Conservation (phyloP, 2,329 filamentous ascomycete species). For the Lasiodiplodia hormozganensis region DNA sequence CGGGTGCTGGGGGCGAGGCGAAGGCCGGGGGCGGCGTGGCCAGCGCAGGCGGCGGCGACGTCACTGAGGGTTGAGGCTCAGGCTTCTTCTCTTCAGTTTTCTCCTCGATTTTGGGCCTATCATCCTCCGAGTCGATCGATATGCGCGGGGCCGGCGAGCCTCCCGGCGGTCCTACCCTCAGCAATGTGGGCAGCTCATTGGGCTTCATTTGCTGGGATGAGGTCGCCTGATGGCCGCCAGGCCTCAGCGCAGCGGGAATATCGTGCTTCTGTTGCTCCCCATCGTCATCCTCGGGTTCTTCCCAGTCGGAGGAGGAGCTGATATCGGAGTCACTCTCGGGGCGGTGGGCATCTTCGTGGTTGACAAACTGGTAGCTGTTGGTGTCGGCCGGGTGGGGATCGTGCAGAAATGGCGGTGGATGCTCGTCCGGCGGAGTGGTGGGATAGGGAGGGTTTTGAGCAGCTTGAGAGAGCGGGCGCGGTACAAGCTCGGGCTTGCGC, state of each 20-base stretch:
- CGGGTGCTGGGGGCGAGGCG: neutral
- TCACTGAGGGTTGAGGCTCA: conserved; percentile 38
- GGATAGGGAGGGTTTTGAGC: conserved; percentile 54
- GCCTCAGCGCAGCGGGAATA: conserved; percentile 45
- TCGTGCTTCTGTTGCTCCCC: conserved; percentile 32
- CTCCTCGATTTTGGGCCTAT: conserved; percentile 36
- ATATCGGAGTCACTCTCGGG: conserved; percentile 38
- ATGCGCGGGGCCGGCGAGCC: conserved; percentile 34
- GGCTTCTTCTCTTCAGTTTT: conserved; percentile 32
- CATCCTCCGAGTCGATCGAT: conserved; percentile 20
- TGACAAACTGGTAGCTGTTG: conserved; percentile 25
- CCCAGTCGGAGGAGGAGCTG: conserved; percentile 41
- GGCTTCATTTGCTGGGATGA: conserved; percentile 28
- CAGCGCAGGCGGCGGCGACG: conserved; percentile 1
- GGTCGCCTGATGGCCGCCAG: conserved; percentile 41
- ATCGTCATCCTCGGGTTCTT: conserved; percentile 45
- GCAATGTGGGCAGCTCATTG: conserved; percentile 37
- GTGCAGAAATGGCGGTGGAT: conserved; percentile 36
- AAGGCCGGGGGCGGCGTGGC: neutral
- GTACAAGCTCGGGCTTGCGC: conserved; percentile 52
- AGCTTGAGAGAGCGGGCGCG: conserved; percentile 48
- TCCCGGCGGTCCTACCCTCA: conserved; percentile 42
- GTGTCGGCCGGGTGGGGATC: conserved; percentile 31
- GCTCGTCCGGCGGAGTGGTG: conserved; percentile 47
- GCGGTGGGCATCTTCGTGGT: conserved; percentile 33